Base-by-base conservation (phyloP, 805 yeast species). In the Debaryomyces tyrocola region DNA sequence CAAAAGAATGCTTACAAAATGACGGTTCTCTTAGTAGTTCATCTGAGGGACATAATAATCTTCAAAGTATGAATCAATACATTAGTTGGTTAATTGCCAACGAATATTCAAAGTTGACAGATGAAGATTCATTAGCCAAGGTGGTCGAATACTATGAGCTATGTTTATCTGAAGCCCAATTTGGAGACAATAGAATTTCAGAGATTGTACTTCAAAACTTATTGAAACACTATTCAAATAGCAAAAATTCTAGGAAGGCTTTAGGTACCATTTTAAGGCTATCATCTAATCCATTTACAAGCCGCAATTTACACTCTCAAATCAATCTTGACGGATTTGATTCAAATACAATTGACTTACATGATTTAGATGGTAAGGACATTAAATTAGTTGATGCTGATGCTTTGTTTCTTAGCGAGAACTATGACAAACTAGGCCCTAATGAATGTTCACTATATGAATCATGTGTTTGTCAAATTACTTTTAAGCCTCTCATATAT, bases 81-180 rank as follows among this genome's bases (percentile, higher is more conserved):
- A 59, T 78, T 11, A 69, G 73, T 53, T 79, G 73, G 63, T 72
- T 77, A 50, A 58, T 83, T 7, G 90, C 78, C 1, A 82, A 82
- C 40, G 76, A 70, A 44, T 68, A 72, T 50, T 71, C 56, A 33
- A 39, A 21, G 5, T 3, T 40, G 1, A 41, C 37, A 1, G 50
- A 57, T 10, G 48, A 42, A 9, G 48, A 37, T 4, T 37, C 41
- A 14, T 12, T 42, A 9, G 12, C 44, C 10, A 46, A 45, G 10
- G 67, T 73, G 2, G 50, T 53, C 2, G 50, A 53, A 11, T 51
- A 44, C 41, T 65, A 58, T 48, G 57, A 54, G 20, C 40, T 41
- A 14, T 48, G 54, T 24, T 35, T 53, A 7, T 15, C 46, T 2
- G 33, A 45, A 20, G 31, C 27, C 7, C 43, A 41, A 1, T 10